phyloP scores from a whole-genome alignment of 257 asterid species.

The Nicotiana noctiflora region DNA sequence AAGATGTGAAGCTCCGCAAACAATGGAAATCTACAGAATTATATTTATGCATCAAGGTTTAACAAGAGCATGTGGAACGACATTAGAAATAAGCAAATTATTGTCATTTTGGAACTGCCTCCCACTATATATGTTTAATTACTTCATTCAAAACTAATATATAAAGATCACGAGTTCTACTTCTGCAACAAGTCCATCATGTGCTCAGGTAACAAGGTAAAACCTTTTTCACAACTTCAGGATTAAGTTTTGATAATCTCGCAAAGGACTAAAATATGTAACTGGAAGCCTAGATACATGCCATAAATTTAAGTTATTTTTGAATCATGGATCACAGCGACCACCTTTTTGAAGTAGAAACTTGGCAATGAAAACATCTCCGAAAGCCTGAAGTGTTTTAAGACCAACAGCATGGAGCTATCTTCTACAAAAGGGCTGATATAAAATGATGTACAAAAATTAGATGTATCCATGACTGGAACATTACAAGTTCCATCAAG shows the following conservation, averaged over 20 bases:
- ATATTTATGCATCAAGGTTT: slow-evolving; percentile 1
- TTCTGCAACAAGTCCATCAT: neutral
- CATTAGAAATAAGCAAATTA: neutral
- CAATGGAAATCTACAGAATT: neutral
- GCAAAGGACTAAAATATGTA: neutral
- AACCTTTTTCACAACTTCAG: neutral
- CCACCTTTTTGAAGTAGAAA: slow-evolving; percentile 51
- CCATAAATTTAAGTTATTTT: slow-evolving; percentile 12
- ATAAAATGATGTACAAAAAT: slow-evolving; percentile 33
- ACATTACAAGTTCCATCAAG: slow-evolving; percentile 21
- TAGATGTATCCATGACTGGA: slow-evolving; percentile 30
- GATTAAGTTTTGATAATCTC: neutral
- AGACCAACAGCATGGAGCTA: slow-evolving; percentile 59
- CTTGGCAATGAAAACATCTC: slow-evolving; percentile 56
- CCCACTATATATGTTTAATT: neutral
- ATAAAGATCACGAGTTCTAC: neutral
- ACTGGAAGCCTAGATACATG: neutral
- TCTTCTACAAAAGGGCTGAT: slow-evolving; percentile 52
- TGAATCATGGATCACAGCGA: slow-evolving; percentile 29
- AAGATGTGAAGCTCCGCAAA: neutral
- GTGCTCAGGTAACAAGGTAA: neutral
- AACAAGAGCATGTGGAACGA: neutral
- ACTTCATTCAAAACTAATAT: neutral
- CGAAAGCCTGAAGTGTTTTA: slow-evolving; percentile 48
- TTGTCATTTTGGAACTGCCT: neutral